These are phyloP conservation scores for Lactifluus echinatus DNA, from an alignment of 768 basidiomycete genomes.

Conservation along the genomic window DNA sequence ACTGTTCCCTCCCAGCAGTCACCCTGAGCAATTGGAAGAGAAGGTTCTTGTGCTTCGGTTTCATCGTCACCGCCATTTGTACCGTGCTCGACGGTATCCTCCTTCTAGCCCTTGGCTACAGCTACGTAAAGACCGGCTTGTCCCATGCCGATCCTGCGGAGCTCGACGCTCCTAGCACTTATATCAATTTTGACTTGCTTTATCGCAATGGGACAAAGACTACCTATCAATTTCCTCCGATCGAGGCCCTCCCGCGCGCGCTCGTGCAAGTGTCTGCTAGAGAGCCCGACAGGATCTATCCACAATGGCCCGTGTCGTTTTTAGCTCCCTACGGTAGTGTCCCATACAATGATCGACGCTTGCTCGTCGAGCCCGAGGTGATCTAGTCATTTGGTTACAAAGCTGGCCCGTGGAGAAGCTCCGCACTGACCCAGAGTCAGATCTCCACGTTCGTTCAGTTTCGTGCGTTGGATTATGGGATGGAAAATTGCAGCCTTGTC, in stretches of 20 bases:
- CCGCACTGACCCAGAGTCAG: background rate
- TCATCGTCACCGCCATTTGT: background rate
- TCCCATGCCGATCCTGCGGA: background rate
- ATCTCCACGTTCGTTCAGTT: slow-evolving; percentile 9
- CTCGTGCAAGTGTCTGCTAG: background rate
- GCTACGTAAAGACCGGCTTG: background rate
- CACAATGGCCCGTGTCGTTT: slow-evolving; percentile 7
- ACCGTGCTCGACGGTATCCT: background rate
- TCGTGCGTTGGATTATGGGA: background rate
- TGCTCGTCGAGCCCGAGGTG: slow-evolving; percentile 3
- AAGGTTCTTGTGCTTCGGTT: background rate
- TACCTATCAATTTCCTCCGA: background rate
- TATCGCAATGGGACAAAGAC: slow-evolving; percentile 11
- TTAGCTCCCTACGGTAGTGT: slow-evolving; percentile 2
- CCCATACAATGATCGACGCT: slow-evolving; percentile 1
- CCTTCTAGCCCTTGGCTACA: slow-evolving; percentile 4
- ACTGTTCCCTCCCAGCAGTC: background rate
- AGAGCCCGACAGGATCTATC: slow-evolving; percentile 6
- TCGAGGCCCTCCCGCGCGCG: background rate
- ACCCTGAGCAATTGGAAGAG: background rate
- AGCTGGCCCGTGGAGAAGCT: background rate
- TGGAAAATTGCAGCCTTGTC: slow-evolving; percentile 1
- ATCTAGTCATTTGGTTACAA: background rate
- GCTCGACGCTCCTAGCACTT: background rate
- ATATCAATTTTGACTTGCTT: slow-evolving; percentile 10